Evolutionary conservation across 163 green algal genomes (phyloP).

Genomic region (Scenedesmus sp.): DNA sequence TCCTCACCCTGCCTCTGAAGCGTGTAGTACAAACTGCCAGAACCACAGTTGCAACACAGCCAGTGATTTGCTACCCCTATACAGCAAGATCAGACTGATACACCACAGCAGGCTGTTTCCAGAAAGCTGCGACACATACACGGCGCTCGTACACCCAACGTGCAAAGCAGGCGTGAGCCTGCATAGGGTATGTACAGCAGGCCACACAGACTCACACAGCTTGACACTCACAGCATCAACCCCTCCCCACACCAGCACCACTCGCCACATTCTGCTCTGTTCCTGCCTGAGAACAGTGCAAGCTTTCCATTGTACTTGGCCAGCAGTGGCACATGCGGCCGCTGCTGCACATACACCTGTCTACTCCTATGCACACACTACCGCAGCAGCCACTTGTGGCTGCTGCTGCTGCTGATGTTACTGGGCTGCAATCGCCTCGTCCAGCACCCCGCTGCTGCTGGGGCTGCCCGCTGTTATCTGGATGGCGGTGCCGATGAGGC

Average conservation of each 20-base stretch:
- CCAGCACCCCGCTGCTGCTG: not conserved
- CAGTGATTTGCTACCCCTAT: not conserved
- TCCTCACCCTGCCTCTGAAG: not conserved
- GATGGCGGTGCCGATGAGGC: slow-evolving; percentile 14
- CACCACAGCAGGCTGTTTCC: not conserved
- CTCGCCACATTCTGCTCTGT: not conserved
- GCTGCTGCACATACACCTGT: not conserved
- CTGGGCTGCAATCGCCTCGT: not conserved
- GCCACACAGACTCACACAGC: not conserved
- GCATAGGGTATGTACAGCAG: not conserved
- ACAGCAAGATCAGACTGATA: not conserved
- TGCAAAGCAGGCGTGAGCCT: not conserved
- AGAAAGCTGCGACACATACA: not conserved
- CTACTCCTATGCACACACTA: not conserved
- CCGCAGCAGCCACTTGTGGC: not conserved
- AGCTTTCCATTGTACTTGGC: not conserved
- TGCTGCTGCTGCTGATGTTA: not conserved
- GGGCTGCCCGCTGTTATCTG: slow-evolving; percentile 3
- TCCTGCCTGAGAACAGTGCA: not conserved
- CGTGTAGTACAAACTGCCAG: not conserved
- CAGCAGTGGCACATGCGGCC: not conserved
- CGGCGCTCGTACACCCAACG: not conserved
- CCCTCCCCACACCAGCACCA: not conserved
- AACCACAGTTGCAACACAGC: not conserved
- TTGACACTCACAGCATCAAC: not conserved